Percentiles rank a stretch among this genome's conserved stretches.
Conservation (phyloP, 2,329 filamentous ascomycete genomes). For the Fusarium xyrophilum region DNA sequence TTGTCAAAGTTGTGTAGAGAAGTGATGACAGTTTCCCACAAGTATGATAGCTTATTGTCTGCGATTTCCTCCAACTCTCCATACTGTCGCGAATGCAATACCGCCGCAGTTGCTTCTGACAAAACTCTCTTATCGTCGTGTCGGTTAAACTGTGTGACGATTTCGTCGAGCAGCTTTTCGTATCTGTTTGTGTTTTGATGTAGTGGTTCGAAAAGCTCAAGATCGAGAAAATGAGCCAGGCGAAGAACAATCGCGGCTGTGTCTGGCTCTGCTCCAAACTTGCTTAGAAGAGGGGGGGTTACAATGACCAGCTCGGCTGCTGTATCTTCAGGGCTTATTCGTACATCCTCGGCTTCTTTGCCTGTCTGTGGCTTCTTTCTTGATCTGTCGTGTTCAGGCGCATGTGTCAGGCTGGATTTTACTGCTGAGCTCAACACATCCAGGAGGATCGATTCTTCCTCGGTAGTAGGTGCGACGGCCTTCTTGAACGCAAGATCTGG, state of each 20-base stretch:
- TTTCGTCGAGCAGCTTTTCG: slow-evolving; percentile 82
- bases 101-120: slow-evolving; percentile 79
- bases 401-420: slow-evolving; percentile 72
- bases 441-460: slow-evolving; percentile 84
- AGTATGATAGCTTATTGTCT: slow-evolving; percentile 76
- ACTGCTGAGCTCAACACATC: slow-evolving; percentile 87
- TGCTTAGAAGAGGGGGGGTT: slow-evolving; percentile 87
- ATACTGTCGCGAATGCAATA: slow-evolving; percentile 84
- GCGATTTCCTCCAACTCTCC: slow-evolving; percentile 89
- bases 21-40: slow-evolving; percentile 86
- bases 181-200: slow-evolving; percentile 86
- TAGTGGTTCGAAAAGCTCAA: slow-evolving; percentile 87
- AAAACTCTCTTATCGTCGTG: slow-evolving; percentile 88
- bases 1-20: slow-evolving; percentile 75
- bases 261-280: slow-evolving; percentile 88
- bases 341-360: slow-evolving; percentile 62
- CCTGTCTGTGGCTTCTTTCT: slow-evolving; percentile 65
- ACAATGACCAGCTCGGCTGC: slow-evolving; percentile 77
- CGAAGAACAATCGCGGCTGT: slow-evolving; percentile 86
- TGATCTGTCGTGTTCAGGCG: slow-evolving; percentile 68
- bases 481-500: slow-evolving; percentile 70
- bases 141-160: slow-evolving; percentile 92
- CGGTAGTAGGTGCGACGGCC: slow-evolving; percentile 73
- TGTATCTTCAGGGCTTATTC: slow-evolving; percentile 67
- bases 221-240: slow-evolving; percentile 83